These are phyloP conservation scores for Diaporthe humulicola DNA, from an alignment of 2,329 filamentous ascomycete species.

Conservation along the genomic window DNA sequence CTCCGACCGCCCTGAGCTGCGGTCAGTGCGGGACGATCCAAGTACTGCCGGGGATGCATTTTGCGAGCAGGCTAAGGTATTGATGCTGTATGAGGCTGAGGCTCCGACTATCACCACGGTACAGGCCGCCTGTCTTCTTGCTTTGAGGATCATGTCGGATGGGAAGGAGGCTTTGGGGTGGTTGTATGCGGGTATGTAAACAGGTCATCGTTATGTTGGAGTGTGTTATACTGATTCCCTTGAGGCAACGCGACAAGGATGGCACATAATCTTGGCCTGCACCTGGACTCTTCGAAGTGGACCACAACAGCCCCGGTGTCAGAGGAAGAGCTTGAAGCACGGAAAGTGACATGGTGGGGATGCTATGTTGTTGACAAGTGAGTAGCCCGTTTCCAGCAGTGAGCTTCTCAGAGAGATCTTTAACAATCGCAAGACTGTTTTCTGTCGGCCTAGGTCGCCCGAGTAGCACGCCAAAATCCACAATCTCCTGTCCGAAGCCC, in stretches of 20 bases:
- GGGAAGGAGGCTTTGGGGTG: constrained; percentile 44
- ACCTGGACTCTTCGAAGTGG: constrained; percentile 43
- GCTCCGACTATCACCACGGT: constrained; percentile 44
- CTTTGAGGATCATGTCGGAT: constrained; percentile 42
- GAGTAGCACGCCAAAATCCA: constrained; percentile 39
- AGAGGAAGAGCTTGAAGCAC: constrained; percentile 41
- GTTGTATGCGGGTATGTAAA: constrained; percentile 41
- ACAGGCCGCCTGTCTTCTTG: constrained; percentile 43
- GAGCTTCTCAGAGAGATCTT: not conserved
- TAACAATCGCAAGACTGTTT: constrained; percentile 39
- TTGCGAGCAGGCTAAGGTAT: constrained; percentile 42
- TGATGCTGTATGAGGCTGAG: constrained; percentile 44
- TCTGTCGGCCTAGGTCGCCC: constrained; percentile 41
- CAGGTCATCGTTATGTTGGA: too few species aligned
- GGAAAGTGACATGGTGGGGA: constrained; percentile 45
- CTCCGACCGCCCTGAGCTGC: constrained; percentile 43
- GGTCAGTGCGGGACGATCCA: constrained; percentile 40
- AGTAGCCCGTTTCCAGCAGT: not conserved
- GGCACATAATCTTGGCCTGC: constrained; percentile 45
- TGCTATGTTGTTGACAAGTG: constrained; percentile 45
- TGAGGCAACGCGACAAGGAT: constrained; percentile 45
- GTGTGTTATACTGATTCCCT: not conserved
- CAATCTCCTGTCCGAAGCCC: constrained; percentile 43
- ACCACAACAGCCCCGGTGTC: constrained; percentile 31
- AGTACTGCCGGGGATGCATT: constrained; percentile 43